Evolutionary conservation across 2,329 filamentous ascomycete species (phyloP).

Genomic region (Lasiodiplodia sp.): DNA sequence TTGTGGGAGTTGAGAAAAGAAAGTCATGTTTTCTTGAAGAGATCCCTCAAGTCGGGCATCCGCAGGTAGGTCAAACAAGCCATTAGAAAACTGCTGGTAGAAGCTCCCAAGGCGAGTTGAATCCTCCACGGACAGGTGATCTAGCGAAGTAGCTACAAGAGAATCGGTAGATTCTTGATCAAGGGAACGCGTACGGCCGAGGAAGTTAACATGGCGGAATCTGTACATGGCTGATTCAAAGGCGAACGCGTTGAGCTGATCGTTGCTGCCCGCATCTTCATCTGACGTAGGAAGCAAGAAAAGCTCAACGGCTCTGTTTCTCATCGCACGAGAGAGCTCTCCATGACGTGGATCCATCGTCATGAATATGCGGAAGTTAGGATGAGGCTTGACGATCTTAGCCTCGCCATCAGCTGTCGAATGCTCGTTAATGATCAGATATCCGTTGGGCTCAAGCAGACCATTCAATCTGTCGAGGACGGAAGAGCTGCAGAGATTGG

Average conservation of each 20-base stretch:
- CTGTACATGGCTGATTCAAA: constrained; percentile 50
- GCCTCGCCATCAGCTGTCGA: constrained; percentile 82
- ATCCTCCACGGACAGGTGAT: constrained; percentile 48
- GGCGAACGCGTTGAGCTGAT: constrained; percentile 36
- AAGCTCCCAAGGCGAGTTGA: constrained; percentile 39
- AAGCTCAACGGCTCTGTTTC: constrained; percentile 92
- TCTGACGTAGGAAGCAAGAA: constrained; percentile 61
- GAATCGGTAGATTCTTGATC: constrained; percentile 21
- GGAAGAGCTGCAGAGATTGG: constrained; percentile 93
- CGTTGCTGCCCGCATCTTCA: constrained; percentile 30
- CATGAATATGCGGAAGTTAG: constrained; percentile 89
- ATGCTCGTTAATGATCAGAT: constrained; percentile 91
- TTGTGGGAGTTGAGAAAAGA: constrained; percentile 44
- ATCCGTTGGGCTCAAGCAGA: constrained; percentile 87
- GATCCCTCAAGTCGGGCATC: background rate
- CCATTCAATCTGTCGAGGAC: constrained; percentile 95
- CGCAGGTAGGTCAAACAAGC: constrained; percentile 18
- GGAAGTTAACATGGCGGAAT: constrained; percentile 42
- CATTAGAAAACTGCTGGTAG: constrained; percentile 37
- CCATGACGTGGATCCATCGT: constrained; percentile 92
- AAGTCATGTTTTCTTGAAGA: constrained; percentile 19
- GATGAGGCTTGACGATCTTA: constrained; percentile 79
- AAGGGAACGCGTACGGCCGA: constrained; percentile 25
- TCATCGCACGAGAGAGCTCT: constrained; percentile 94
- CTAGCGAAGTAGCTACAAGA: constrained; percentile 39